These are phyloP conservation scores for Pichia sp. DNA, from an alignment of 1,139 yeast species.

Conservation along the genomic window DNA sequence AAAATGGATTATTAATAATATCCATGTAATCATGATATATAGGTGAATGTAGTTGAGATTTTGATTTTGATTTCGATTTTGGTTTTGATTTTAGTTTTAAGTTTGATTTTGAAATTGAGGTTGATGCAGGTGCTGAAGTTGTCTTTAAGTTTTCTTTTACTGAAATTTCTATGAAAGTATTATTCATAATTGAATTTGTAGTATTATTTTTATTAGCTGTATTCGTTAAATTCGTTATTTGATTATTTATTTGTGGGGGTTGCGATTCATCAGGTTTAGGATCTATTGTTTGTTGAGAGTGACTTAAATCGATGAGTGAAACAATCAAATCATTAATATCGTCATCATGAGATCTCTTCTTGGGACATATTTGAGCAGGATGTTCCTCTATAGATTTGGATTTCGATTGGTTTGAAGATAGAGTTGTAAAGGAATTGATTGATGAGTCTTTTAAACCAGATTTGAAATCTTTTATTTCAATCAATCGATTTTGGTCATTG, in stretches of 20 bases:
- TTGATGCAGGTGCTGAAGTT: not conserved
- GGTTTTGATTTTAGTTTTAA: not conserved
- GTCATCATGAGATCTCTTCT: conserved; percentile 21
- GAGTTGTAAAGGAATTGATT: too few relatives aligned
- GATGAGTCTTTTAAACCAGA: too few relatives aligned
- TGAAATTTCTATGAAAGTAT: too few relatives aligned
- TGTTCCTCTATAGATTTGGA: not conserved
- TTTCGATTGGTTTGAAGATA: too few relatives aligned
- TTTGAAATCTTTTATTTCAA: too few relatives aligned
- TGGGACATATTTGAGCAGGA: not conserved
- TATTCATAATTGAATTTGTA: too few relatives aligned
- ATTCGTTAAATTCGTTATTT: not conserved
- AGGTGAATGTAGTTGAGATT: too few relatives aligned
- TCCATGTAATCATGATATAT: not conserved
- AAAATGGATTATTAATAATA: conserved; percentile 3
- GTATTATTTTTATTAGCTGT: not conserved
- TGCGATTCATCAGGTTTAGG: not conserved
- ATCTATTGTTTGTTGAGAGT: conserved; percentile 18
- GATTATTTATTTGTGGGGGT: not conserved
- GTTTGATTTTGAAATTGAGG: not conserved
- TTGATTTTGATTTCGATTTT: not conserved
- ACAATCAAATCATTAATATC: conserved; percentile 31
- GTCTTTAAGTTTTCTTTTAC: too few relatives aligned
- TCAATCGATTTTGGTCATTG: too few relatives aligned
- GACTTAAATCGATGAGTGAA: conserved; percentile 29